Base-by-base conservation (phyloP, 768 basidiomycete species). In the Hebeloma cylindrosporum region DNA sequence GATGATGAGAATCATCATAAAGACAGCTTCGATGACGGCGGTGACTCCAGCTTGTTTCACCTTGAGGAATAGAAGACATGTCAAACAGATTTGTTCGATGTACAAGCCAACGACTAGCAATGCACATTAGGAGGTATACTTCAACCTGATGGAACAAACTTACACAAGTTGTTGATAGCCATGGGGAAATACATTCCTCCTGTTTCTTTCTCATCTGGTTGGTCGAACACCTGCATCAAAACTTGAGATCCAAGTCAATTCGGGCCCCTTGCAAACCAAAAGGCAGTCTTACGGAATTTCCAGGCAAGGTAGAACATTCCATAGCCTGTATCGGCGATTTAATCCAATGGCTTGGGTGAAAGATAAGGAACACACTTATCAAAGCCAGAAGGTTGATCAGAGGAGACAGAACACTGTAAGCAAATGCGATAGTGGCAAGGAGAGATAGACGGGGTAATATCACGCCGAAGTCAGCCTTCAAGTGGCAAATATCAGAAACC, bases 1-100 rank as follows among this genome's bases (percentile, higher is more conserved):
- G 10, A 66, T 73, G 28, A 82, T 54, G 17, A 86, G 69, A 14
- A 79, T 64, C n/a, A 86, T 56, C 80, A 83, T 82, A 20, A 83
- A 61, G 7, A 70, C 70, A 2, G 70, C 78, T 50, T 76, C 67
- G 0, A 62, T 63, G 10, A 75, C 48, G 4, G 75, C 72, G 1
- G 65, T 43, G 11, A 46, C 51, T n/a, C 62, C 59, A 7, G 70
- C 63, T 18, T 67, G 50, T 48, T 67, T 55, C 2, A 65, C 60
- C 44, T 74, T 75, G 43, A 88, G 64, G 74, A 88, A 86, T 68
- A 87, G 84, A 7, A 87, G 68, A 13, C 79, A 82, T 5, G 75
- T 71, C 13, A 87, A 65, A 52, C 79, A 82, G 22, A 85, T 64
- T 56, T 86, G 79, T 55, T 83, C 78, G 55, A 87, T 82, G 59